Evolutionary conservation across 202 grass and related monocot species (phyloP), one percentile per base, ranked within the genome.

Genomic region (Saccharum hybrid): DNA sequence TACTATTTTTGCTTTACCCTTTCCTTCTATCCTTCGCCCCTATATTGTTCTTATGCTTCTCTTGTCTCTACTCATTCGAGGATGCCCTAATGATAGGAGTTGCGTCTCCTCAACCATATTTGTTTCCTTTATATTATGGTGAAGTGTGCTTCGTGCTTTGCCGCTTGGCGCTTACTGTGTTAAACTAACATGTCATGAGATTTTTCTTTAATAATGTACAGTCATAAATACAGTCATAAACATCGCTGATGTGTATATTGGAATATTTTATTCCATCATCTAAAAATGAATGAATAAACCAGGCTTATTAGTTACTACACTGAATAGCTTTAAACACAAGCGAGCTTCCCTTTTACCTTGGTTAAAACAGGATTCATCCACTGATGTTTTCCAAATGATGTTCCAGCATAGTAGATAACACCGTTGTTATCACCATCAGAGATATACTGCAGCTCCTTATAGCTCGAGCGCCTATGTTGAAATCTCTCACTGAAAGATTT

Each of bases 341-440:
- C 43, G 34, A 67, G n/a, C 46, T 48, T 23, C 66, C 73, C 23
- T 31, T 77, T 88, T 80, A 95, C 96, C 96, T 89, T 95, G 76
- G 89, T 63, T 85, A 98, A 80, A 86, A 98, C 90, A 92, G 96
- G 96, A 87, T 98, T 98, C 66, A 98, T 94, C 96, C 96, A 98
- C 60, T 90, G 87, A 83, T 98, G 96, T 63, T 90, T 87, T 63
- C 93, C 93, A 19, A 92, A 98, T 68, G 96, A 98, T 6, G 93
- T 95, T 57, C 93, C 96, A 46, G 96, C 82, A 92, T 93, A 95
- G 83, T 98, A 95, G 59, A 98, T 82, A 54, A 95, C 89, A 66
- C 93, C 96, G 46, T 96, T 98, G 61, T 85, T 93, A 81, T 98
- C 96, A 48, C 96, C 93, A 76, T 95, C 96, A 79, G 87, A 93